phyloP scores from a whole-genome alignment of 306 rosid genomes.

The Lathyrus tuberosus region DNA sequence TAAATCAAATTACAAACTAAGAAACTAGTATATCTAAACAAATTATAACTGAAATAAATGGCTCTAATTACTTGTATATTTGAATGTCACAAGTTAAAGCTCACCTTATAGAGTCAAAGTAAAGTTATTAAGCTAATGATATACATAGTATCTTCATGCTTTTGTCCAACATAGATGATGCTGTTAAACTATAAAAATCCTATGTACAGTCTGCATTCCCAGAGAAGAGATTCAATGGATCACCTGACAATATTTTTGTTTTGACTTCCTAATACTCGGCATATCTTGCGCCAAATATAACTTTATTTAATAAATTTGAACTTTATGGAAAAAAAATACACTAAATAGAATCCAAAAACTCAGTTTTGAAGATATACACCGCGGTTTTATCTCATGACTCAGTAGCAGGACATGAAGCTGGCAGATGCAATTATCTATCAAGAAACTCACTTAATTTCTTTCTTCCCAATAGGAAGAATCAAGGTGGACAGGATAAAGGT shows the following conservation, averaged over 20 bases:
- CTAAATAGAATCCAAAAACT: not conserved
- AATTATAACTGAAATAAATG: no score
- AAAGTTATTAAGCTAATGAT: not conserved
- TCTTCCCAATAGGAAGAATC: slow-evolving; percentile 40
- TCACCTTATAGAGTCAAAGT: not conserved
- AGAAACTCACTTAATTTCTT: not conserved
- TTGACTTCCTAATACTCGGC: not conserved
- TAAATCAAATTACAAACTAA: no score
- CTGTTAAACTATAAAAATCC: not conserved
- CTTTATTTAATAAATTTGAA: not conserved
- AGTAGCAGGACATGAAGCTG: not conserved
- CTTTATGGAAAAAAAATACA: not conserved
- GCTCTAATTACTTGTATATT: not conserved
- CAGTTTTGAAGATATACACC: not conserved
- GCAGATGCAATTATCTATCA: not conserved
- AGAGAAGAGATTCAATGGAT: not conserved
- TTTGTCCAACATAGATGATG: slow-evolving; percentile 5
- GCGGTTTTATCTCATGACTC: not conserved
- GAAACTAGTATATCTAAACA: no score
- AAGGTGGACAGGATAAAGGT: slow-evolving; percentile 22
- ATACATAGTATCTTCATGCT: not conserved
- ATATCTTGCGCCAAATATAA: not conserved
- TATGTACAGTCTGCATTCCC: not conserved
- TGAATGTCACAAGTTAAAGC: no score
- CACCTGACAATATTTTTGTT: not conserved